Base-by-base conservation (phyloP, 2,329 filamentous ascomycete species). In the Penicillium vulpinum region DNA sequence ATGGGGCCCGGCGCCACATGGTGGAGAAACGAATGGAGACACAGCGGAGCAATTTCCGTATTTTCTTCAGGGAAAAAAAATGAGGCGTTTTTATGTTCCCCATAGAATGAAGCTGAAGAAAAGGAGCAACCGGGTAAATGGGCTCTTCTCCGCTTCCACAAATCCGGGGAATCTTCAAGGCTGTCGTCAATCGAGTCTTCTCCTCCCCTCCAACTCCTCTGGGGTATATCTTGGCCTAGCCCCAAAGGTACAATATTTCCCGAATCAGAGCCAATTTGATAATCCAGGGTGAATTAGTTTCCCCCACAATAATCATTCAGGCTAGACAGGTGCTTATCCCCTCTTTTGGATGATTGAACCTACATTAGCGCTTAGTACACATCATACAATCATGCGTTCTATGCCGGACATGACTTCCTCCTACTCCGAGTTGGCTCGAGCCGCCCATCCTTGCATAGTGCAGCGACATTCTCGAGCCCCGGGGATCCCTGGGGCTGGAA, bases 41-140 rank as follows among this genome's bases (percentile, higher is more conserved):
- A 29, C 40, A 16, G 13, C 59, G 57, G 59, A 60, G 57, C 22
- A 38, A 36, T 29, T 45, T 54, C 59, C 61, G 61, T 60, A 58
- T 54, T 41, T 21, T 33, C 35, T 33, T 48, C 40, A 40, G 38
- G 56, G 51, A 38, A 60, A 54, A 58, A 58, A 21, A 54, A n/a
- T n/a, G n/a, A 26, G 48, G 24, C 33, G 43, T 43, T 31, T 31
- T 15, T 26, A 28, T 16, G 50, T 48, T 49, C 47, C 21, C 38
- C 43, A 9, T 31, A 35, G 26, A 8, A 8, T n/a, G 18, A 35
- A 44, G 31, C 33, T 46, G 48, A 57, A 49, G 41, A 56, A 51
- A 21, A 18, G 24, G 33, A 16, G 26, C 2, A 22, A 9, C 26
- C 51, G 55, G 55, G 43, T 54, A 54, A 57, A 54, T 52, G 10